These are phyloP conservation scores for Cercospora sp. DNA, from an alignment of 2,329 filamentous ascomycete species.

Conservation along the genomic window DNA sequence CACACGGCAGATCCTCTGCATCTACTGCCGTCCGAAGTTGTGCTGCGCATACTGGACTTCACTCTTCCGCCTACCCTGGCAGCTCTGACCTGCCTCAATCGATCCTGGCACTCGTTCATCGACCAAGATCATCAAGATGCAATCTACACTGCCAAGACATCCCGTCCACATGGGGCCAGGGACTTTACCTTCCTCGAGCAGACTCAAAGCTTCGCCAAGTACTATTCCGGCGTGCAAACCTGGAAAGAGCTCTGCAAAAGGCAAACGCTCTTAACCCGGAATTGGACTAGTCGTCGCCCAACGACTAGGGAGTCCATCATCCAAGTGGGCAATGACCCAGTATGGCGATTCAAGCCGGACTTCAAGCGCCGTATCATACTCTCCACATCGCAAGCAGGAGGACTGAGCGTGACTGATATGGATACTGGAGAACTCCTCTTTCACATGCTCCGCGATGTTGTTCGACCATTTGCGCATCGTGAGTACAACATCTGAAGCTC, in stretches of 20 bases:
- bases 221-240: constrained; percentile 40
- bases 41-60: constrained; percentile 46
- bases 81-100: constrained; percentile 39
- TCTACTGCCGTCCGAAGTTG: constrained; percentile 44
- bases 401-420: constrained; percentile 50
- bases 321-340: constrained; percentile 44
- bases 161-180: constrained; percentile 32
- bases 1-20: constrained; percentile 29
- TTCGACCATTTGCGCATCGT: constrained; percentile 47
- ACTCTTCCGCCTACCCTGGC: constrained; percentile 40
- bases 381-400: constrained; percentile 49
- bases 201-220: constrained; percentile 35
- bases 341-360: constrained; percentile 51
- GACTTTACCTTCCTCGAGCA: constrained; percentile 38
- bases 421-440: constrained; percentile 46
- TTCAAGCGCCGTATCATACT: constrained; percentile 50
- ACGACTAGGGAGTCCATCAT: constrained; percentile 44
- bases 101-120: constrained; percentile 47
- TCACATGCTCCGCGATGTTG: constrained; percentile 33
- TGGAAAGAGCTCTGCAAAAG: constrained; percentile 51
- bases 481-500: not conserved
- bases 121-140: constrained; percentile 46
- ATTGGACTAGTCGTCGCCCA: constrained; percentile 42
- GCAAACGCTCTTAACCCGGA: constrained; percentile 42
- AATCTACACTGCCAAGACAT: constrained; percentile 44